Evolutionary conservation across 106 monocot species (phyloP).

Genomic region (Allium fistulosum): DNA sequence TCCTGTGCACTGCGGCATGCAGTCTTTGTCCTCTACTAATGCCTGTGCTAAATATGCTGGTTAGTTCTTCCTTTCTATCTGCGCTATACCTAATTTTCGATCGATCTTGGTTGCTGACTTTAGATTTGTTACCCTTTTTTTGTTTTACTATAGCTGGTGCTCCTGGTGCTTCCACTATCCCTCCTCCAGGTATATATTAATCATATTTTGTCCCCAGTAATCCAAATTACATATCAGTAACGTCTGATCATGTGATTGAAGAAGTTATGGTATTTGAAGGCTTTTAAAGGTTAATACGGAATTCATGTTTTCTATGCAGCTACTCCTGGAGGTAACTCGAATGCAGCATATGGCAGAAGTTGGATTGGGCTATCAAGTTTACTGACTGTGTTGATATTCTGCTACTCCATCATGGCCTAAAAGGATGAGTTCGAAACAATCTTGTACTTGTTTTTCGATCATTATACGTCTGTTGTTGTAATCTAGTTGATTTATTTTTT

Average conservation of each 20-base stretch:
- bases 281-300: not conserved
- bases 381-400: conserved; percentile 7
- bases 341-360: not conserved
- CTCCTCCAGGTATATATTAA: conserved; percentile 6
- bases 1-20: conserved; percentile 27
- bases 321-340: conserved; percentile 1
- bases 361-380: conserved; percentile 7
- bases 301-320: not conserved
- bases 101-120: not conserved
- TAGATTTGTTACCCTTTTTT: not conserved
- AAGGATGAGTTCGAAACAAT: not conserved
- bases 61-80: not conserved
- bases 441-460: no score
- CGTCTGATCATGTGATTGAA: no score
- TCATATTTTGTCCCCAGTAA: not conserved
- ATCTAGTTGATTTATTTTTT: no score
- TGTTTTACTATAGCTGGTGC: conserved; percentile 1
- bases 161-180: not conserved
- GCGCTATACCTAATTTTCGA: not conserved
- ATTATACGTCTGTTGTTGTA: no score
- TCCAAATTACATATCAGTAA: not conserved
- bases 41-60: conserved; percentile 3
- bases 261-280: not conserved
- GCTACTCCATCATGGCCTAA: conserved; percentile 10
- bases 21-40: conserved; percentile 1